These are phyloP conservation scores for Hymenoscyphus occultus DNA, from an alignment of 2,329 filamentous ascomycete species.

Conservation along the genomic window DNA sequence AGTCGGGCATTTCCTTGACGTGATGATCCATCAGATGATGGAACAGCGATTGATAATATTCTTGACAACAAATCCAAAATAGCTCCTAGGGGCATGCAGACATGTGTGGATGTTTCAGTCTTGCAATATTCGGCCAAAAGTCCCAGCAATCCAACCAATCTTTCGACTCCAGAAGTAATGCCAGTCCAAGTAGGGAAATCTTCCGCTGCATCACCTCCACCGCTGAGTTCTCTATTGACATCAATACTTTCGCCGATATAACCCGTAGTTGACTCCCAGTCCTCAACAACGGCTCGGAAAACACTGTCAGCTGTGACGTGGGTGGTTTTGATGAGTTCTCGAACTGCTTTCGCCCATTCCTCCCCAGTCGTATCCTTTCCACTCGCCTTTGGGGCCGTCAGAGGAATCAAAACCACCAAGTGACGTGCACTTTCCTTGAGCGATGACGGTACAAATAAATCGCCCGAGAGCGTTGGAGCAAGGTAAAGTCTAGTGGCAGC, in stretches of 20 bases:
- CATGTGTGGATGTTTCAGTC: slow-evolving; percentile 60
- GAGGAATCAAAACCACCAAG: slow-evolving; percentile 69
- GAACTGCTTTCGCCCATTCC: slow-evolving; percentile 72
- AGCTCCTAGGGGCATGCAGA: slow-evolving; percentile 64
- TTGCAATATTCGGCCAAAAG: slow-evolving; percentile 63
- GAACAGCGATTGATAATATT: slow-evolving; percentile 63
- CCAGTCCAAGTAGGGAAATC: slow-evolving; percentile 70
- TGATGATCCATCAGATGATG: slow-evolving; percentile 17
- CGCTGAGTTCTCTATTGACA: slow-evolving; percentile 46
- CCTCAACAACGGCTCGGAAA: slow-evolving; percentile 75
- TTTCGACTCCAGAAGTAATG: slow-evolving; percentile 68
- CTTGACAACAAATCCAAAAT: slow-evolving; percentile 69
- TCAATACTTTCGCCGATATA: slow-evolving; percentile 45
- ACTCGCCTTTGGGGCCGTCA: slow-evolving; percentile 68
- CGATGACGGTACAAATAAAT: slow-evolving; percentile 46
- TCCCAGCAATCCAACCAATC: slow-evolving; percentile 63
- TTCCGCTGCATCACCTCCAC: slow-evolving; percentile 46
- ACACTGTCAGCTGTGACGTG: slow-evolving; percentile 74
- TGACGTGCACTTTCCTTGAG: slow-evolving; percentile 58
- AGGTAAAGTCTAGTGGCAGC: slow-evolving; percentile 58
- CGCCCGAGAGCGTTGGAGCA: slow-evolving; percentile 59
- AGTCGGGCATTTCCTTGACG: slow-evolving; percentile 46
- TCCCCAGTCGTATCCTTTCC: slow-evolving; percentile 59
- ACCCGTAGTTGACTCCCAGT: slow-evolving; percentile 68
- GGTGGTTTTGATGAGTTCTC: slow-evolving; percentile 57